Evolutionary conservation across 345 rosid genomes (phyloP).

Genomic region (Passiflora organensis): DNA sequence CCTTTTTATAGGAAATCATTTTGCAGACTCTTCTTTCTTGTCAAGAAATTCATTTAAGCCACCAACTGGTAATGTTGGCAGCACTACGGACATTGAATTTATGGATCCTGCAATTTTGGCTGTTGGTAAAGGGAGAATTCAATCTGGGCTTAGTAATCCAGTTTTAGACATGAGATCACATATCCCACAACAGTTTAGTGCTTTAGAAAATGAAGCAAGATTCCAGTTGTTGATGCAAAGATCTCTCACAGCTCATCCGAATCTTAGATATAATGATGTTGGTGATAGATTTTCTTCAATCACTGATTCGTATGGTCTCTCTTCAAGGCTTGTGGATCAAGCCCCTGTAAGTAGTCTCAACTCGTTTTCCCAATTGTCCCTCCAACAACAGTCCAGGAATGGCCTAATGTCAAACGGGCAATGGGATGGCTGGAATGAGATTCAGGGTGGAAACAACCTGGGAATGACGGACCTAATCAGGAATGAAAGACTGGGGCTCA

Average conservation of each 20-base stretch:
- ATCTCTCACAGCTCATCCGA: conserved; percentile 54
- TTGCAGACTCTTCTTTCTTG: conserved; percentile 43
- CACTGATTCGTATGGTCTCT: conserved; percentile 45
- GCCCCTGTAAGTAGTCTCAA: conserved; percentile 49
- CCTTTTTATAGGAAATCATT: conserved; percentile 45
- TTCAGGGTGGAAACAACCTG: conserved; percentile 51
- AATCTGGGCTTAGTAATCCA: conserved; percentile 42
- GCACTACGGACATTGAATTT: conserved; percentile 63
- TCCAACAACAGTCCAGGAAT: conserved; percentile 61
- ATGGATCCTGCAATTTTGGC: conserved; percentile 94
- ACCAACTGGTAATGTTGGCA: conserved; percentile 36
- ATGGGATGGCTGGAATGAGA: conserved; percentile 75
- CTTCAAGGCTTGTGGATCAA: conserved; percentile 58
- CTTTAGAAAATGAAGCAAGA: conserved; percentile 60
- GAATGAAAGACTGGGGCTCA: conserved; percentile 58
- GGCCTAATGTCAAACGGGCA: conserved; percentile 49
- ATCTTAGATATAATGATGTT: conserved; percentile 37
- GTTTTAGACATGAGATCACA: conserved; percentile 56
- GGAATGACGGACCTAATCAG: conserved; percentile 62
- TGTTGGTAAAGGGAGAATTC: conserved; percentile 75
- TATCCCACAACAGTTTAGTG: conserved; percentile 38
- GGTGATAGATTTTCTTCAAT: conserved; percentile 53
- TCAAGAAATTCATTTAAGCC: conserved; percentile 45
- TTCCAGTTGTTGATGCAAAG: conserved; percentile 61
- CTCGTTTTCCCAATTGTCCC: conserved; percentile 43